These are phyloP conservation scores for Beta macrorhiza DNA, from an alignment of 179 eudicot genomes.

Conservation along the genomic window DNA sequence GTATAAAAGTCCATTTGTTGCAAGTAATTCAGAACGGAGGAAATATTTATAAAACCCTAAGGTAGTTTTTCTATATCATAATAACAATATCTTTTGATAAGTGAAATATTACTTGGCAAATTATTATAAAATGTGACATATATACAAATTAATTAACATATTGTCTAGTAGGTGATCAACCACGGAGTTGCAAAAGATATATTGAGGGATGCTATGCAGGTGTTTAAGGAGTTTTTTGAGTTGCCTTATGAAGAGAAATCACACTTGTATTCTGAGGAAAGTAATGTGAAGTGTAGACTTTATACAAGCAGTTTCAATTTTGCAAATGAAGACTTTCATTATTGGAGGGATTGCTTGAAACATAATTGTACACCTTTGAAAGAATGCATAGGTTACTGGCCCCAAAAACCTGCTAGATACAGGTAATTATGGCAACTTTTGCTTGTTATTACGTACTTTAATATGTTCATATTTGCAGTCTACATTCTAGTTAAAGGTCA, in stretches of 20 bases:
- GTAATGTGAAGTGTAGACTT: constrained; percentile 14
- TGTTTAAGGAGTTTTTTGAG: constrained; percentile 27
- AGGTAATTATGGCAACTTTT: constrained; percentile 21
- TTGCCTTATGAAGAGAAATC: constrained; percentile 27
- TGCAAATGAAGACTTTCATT: constrained; percentile 32
- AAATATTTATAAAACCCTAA: too few species aligned
- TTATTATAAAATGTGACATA: neutral
- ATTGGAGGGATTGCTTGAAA: constrained; percentile 45
- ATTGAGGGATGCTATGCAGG: constrained; percentile 14
- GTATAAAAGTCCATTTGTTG: too few species aligned
- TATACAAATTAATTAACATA: neutral
- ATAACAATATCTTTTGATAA: neutral
- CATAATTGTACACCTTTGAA: constrained; percentile 40
- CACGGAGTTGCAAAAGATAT: constrained; percentile 19
- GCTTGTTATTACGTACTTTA: neutral
- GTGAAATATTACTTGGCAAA: neutral
- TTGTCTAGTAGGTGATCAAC: constrained; percentile 20
- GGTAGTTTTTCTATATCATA: too few species aligned
- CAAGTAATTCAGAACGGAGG: too few species aligned
- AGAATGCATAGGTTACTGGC: constrained; percentile 41
- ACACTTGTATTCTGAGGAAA: constrained; percentile 20
- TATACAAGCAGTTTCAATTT: constrained; percentile 34
- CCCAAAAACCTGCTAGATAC: constrained; percentile 42
- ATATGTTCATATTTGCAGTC: neutral
- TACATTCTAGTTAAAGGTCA: too few species aligned